Conservation (phyloP, 225 moss, liverwort and hornwort species). For the Bryoerythrophyllum caledonicum region DNA sequence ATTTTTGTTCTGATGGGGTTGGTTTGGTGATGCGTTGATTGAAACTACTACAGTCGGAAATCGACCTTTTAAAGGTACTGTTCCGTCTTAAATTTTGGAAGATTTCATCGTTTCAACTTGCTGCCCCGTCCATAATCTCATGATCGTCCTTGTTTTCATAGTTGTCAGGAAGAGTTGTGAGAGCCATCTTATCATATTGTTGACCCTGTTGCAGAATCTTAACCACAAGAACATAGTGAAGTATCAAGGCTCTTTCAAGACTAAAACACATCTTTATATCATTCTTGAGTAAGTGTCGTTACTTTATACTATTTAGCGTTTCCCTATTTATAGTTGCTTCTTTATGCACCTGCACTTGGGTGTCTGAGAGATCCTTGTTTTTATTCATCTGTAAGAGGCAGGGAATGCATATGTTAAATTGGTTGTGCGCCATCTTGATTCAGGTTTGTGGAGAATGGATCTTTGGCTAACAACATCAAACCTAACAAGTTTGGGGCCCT, state of each 20-base stretch:
- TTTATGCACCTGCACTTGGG: not conserved
- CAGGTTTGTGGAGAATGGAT: constrained; percentile 91
- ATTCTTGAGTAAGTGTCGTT: constrained; percentile 70
- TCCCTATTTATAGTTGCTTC: not conserved
- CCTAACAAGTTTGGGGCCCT: constrained; percentile 88
- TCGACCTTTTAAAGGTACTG: constrained; percentile 65
- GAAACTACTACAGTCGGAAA: constrained; percentile 63
- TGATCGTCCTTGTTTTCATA: not conserved
- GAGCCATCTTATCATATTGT: constrained; percentile 8
- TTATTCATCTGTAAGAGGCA: not conserved
- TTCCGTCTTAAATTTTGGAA: not conserved
- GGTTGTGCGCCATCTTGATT: not conserved
- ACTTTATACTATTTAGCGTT: not conserved
- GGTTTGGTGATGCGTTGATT: constrained; percentile 20
- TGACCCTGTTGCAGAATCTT: constrained; percentile 54
- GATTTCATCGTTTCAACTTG: too few relatives aligned
- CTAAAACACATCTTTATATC: constrained; percentile 82
- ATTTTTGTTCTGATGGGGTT: constrained; percentile 1
- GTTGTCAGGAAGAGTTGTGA: not conserved
- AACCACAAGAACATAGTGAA: constrained; percentile 88
- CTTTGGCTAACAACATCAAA: constrained; percentile 83
- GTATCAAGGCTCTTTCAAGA: constrained; percentile 85
- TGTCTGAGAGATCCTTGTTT: not conserved
- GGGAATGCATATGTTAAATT: not conserved
- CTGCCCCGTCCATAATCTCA: not conserved